Evolutionary conservation across 2,329 filamentous ascomycete species (phyloP).

Genomic region (Balansia obtecta): DNA sequence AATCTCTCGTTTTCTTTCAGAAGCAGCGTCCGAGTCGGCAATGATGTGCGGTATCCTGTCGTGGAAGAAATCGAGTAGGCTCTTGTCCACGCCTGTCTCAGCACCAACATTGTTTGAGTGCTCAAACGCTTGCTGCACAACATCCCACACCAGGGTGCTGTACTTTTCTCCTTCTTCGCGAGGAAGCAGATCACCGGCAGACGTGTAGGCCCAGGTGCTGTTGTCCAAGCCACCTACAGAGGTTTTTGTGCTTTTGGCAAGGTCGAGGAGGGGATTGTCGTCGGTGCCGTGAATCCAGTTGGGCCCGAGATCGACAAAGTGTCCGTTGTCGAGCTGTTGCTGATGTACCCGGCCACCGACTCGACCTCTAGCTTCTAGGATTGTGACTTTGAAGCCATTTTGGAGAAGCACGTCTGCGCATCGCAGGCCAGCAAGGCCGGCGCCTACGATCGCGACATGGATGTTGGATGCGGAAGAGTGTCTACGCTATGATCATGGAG

Average conservation of each 20-base stretch:
- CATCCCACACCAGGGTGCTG: constrained; percentile 50
- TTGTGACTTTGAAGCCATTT: constrained; percentile 53
- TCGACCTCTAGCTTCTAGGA: constrained; percentile 55
- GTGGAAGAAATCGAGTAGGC: constrained; percentile 42
- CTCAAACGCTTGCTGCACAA: constrained; percentile 55
- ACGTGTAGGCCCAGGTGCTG: constrained; percentile 41
- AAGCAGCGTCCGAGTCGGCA: constrained; percentile 28
- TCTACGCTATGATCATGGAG: constrained; percentile 9
- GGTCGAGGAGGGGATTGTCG: constrained; percentile 56
- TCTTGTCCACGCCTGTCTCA: constrained; percentile 33
- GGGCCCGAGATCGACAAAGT: constrained; percentile 49
- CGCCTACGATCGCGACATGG: constrained; percentile 56
- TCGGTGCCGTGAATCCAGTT: constrained; percentile 71
- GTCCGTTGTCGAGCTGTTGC: constrained; percentile 32
- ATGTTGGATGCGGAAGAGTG: constrained; percentile 20
- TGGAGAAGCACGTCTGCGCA: constrained; percentile 56
- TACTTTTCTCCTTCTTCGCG: constrained; percentile 31
- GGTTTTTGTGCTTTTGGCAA: constrained; percentile 50
- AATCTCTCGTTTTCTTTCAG: constrained; percentile 26
- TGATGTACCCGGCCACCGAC: constrained; percentile 54
- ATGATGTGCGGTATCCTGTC: constrained; percentile 32
- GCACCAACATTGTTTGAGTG: constrained; percentile 46
- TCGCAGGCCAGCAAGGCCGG: constrained; percentile 57
- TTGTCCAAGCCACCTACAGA: constrained; percentile 35
- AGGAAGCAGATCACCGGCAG: constrained; percentile 39